Percentiles rank a stretch among this genome's conserved stretches.
These are phyloP conservation scores for Penicillium chermesinum DNA, from an alignment of 495 filamentous ascomycete species.

Conservation along the genomic window DNA sequence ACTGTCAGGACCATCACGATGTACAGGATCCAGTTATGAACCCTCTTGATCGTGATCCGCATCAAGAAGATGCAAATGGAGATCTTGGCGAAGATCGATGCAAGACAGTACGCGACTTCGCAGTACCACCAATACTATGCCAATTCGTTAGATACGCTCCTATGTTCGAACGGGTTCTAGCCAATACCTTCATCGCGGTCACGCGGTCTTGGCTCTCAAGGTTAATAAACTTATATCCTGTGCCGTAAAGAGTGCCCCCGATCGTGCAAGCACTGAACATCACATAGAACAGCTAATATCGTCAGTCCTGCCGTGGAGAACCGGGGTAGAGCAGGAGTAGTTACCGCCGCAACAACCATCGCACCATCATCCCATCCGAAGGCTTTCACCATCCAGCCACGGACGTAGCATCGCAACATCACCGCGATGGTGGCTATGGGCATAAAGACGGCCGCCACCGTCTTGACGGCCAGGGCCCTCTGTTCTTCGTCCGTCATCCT, in stretches of 20 bases:
- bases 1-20: slow-evolving; percentile 34
- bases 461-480: slow-evolving; percentile 27
- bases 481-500: slow-evolving; percentile 17
- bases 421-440: slow-evolving; percentile 33
- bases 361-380: slow-evolving; percentile 42
- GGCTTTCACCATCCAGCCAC: slow-evolving; percentile 32
- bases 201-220: slow-evolving; percentile 25
- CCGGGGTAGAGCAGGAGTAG: not conserved
- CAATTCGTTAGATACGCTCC: not conserved
- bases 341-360: slow-evolving; percentile 36
- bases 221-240: slow-evolving; percentile 25
- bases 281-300: slow-evolving; percentile 24
- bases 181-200: slow-evolving; percentile 34
- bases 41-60: slow-evolving; percentile 35
- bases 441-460: slow-evolving; percentile 36
- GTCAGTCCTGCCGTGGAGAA: not conserved
- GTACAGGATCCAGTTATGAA: slow-evolving; percentile 36
- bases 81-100: slow-evolving; percentile 38
- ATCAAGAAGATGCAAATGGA: slow-evolving; percentile 44
- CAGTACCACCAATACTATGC: slow-evolving; percentile 40
- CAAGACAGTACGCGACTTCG: slow-evolving; percentile 40
- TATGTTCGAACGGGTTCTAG: not conserved
- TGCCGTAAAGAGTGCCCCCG: slow-evolving; percentile 34
- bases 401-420: slow-evolving; percentile 40
- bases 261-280: slow-evolving; percentile 41